Evolutionary conservation across 2,329 filamentous ascomycete species (phyloP), one percentile per base, ranked within the genome.

Genomic region (Drechslerella coelobrocha): DNA sequence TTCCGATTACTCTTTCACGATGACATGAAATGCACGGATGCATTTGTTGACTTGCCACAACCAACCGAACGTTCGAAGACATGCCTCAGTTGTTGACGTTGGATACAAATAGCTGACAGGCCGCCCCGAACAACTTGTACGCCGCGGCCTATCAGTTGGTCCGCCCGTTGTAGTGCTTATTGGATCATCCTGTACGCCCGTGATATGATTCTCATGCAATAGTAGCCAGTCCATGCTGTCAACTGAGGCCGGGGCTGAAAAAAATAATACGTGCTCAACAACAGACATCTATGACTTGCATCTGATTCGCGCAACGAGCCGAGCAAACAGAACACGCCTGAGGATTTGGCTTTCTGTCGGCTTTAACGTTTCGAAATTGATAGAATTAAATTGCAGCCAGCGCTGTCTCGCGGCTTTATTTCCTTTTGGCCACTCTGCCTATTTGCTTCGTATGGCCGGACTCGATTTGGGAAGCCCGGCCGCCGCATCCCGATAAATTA

Each of bases 401-500:
- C 45, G 56, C 21, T 31, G 23, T 61, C 57, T 61, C 48, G 37
- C 45, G 41, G 41, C 41, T 23, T 50, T n/a, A n/a, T 21, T 48
- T 24, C 39, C 27, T 55, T 61, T 57, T 61, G 51, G 45, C 56
- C 56, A 69, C 41, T 43, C 29, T 47, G 45, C 56, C 63, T 56
- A 51, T 68, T 51, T 56, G 55, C 56, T 10, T 45, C 41, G 41
- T 17, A 45, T 17, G 41, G 19, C 41, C n/a, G 41, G 41, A 21
- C 41, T 45, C 41, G 41, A 45, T 45, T 23, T 21, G 41, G 29
- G 41, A 19, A 23, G 19, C 19, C 41, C 41, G 41, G 41, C 41
- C n/a, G 14, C 41, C 41, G 41, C 41, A 10, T 3, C 17, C 41
- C 41, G 41, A 45, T n/a, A 45, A 45, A 45, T 45, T 45, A 45